Conservation (phyloP, 495 filamentous ascomycete genomes). For the Jackrogersella multiformis region DNA sequence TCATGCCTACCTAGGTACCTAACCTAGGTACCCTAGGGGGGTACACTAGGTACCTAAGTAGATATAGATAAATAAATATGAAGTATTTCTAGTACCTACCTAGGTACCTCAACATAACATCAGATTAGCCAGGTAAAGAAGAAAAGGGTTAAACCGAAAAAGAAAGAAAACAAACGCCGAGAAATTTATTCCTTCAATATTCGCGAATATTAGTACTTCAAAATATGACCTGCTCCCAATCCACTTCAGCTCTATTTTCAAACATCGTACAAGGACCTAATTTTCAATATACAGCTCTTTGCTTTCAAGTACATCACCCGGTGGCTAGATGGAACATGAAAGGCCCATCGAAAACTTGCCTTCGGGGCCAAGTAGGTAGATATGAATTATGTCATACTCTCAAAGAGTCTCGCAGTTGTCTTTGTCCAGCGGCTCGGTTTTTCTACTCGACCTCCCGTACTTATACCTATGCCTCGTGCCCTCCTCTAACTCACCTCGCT, state of each 20-base stretch:
- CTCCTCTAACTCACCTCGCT: background rate
- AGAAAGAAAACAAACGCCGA: no score
- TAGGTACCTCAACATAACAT: no score
- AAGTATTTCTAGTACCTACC: no score
- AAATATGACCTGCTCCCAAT: background rate
- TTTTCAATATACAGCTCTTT: background rate
- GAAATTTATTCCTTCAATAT: no score
- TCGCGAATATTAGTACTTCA: background rate
- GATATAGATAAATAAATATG: no score
- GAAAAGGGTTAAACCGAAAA: no score
- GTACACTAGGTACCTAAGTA: no score
- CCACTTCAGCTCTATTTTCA: conserved; percentile 9
- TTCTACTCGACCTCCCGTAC: conserved; percentile 8
- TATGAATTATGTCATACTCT: conserved; percentile 27
- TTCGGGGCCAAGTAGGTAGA: background rate
- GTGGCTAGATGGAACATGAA: conserved; percentile 22
- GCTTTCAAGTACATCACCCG: conserved; percentile 2
- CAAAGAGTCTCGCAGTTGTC: conserved; percentile 19
- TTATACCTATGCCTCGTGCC: background rate
- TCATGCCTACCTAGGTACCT: background rate
- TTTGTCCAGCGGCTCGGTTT: conserved; percentile 19
- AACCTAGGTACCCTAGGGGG: no score
- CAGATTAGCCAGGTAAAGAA: no score
- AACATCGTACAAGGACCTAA: conserved; percentile 18
- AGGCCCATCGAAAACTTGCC: conserved; percentile 4